These are phyloP conservation scores for Colletotrichum chlorophyti DNA, from an alignment of 2,329 filamentous ascomycete species.

Conservation along the genomic window DNA sequence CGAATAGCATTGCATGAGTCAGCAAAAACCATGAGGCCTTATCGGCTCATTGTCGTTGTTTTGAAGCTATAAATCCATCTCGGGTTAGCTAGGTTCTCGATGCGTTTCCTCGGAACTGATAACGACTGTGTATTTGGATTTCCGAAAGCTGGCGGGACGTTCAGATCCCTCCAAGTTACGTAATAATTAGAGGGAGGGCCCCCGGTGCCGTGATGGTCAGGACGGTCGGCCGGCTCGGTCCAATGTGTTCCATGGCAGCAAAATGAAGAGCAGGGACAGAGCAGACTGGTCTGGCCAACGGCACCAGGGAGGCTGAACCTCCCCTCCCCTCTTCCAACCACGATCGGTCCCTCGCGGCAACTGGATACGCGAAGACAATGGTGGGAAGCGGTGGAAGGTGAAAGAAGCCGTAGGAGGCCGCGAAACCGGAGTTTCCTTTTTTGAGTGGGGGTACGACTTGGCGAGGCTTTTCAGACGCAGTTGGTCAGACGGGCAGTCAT, in stretches of 20 bases:
- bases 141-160: background rate
- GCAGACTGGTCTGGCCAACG: too few species aligned
- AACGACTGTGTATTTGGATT: background rate
- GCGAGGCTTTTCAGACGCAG: background rate
- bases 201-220: background rate
- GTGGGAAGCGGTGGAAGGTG: conserved; percentile 14
- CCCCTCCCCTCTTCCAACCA: background rate
- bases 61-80: background rate
- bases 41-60: background rate
- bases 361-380: background rate
- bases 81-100: background rate
- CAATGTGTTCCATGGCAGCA: conserved; percentile 15
- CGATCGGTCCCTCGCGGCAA: background rate
- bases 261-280: background rate
- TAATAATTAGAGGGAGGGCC: conserved; percentile 9
- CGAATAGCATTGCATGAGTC: conserved; percentile 26
- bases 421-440: conserved; percentile 24
- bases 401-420: conserved; percentile 5
- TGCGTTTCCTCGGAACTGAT: background rate
- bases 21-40: background rate
- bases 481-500: too few species aligned
- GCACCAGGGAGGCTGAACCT: too few species aligned
- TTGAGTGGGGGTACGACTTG: background rate
- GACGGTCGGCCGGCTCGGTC: conserved; percentile 23
- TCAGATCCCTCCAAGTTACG: background rate